phyloP scores from a whole-genome alignment of 2,329 filamentous ascomycete species.

The Penicillium sp. region DNA sequence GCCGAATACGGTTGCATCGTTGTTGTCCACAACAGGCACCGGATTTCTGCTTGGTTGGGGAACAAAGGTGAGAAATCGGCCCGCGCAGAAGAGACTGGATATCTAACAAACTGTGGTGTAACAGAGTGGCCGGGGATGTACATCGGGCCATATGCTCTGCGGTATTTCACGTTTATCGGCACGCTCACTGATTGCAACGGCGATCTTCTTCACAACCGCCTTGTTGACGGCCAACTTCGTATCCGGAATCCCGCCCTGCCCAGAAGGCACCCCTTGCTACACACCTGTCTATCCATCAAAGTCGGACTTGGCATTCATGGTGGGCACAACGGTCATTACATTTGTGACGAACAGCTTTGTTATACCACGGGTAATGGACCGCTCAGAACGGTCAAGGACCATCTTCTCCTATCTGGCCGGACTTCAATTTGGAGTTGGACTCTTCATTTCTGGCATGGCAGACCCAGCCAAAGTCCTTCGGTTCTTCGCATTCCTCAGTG shows the following conservation, averaged over 20 bases:
- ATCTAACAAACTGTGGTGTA: not conserved
- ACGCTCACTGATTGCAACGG: slow-evolving; percentile 55
- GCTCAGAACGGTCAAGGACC: slow-evolving; percentile 37
- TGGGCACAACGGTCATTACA: slow-evolving; percentile 35
- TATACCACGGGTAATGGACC: slow-evolving; percentile 35
- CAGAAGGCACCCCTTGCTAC: slow-evolving; percentile 50
- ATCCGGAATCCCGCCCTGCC: slow-evolving; percentile 45
- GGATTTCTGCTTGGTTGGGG: slow-evolving; percentile 57
- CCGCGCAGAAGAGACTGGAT: not conserved
- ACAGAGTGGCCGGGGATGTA: slow-evolving; percentile 56
- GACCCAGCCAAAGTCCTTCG: slow-evolving; percentile 55
- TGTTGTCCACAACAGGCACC: slow-evolving; percentile 45
- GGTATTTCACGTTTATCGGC: slow-evolving; percentile 55
- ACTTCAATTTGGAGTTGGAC: slow-evolving; percentile 56
- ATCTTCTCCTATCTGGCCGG: slow-evolving; percentile 53
- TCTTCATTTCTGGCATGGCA: slow-evolving; percentile 58
- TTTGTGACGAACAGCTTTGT: slow-evolving; percentile 40
- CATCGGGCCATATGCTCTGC: slow-evolving; percentile 62
- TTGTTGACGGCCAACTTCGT: slow-evolving; percentile 49
- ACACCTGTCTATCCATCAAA: slow-evolving; percentile 49
- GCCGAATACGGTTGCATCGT: slow-evolving; percentile 39
- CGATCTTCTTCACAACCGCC: slow-evolving; percentile 50
- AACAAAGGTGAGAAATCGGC: slow-evolving; percentile 51
- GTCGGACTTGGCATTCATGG: slow-evolving; percentile 41
- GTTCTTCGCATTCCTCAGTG: slow-evolving; percentile 54